phyloP scores from a whole-genome alignment of 2,329 filamentous ascomycete species.

The Leptographium procerum region DNA sequence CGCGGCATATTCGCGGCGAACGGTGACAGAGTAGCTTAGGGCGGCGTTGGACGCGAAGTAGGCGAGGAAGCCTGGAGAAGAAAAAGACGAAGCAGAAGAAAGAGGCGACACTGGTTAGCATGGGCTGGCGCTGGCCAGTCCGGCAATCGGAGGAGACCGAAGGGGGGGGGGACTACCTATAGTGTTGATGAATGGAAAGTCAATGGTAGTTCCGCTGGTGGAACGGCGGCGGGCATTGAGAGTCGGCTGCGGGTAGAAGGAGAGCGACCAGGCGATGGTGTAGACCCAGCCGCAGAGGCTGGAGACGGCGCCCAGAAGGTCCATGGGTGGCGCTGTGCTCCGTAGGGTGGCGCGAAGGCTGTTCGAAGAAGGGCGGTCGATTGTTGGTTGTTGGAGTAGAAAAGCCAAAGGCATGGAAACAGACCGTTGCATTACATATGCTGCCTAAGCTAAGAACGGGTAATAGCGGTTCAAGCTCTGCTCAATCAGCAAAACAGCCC shows the following conservation, averaged over 20 bases:
- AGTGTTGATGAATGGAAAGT: slow-evolving; percentile 70
- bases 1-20: slow-evolving; percentile 72
- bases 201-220: slow-evolving; percentile 74
- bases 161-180: slow-evolving; percentile 31
- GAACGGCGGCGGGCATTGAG: slow-evolving; percentile 67
- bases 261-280: slow-evolving; percentile 67
- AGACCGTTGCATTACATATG: neutral
- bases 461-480: too few species aligned
- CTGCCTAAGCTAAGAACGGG: neutral
- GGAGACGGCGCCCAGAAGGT: slow-evolving; percentile 36
- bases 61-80: slow-evolving; percentile 49
- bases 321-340: too few species aligned
- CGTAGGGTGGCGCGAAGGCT: too few species aligned
- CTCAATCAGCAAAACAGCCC: neutral
- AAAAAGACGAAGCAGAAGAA: neutral
- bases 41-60: slow-evolving; percentile 65
- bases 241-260: slow-evolving; percentile 85
- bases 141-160: neutral
- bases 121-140: neutral
- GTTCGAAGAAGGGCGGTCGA: neutral
- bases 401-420: neutral
- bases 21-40: slow-evolving; percentile 68
- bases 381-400: neutral
- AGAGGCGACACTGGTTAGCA: too few species aligned
- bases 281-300: slow-evolving; percentile 65